Evolutionary conservation across 306 rosid genomes (phyloP).

Genomic region (Cicer yamashitae): DNA sequence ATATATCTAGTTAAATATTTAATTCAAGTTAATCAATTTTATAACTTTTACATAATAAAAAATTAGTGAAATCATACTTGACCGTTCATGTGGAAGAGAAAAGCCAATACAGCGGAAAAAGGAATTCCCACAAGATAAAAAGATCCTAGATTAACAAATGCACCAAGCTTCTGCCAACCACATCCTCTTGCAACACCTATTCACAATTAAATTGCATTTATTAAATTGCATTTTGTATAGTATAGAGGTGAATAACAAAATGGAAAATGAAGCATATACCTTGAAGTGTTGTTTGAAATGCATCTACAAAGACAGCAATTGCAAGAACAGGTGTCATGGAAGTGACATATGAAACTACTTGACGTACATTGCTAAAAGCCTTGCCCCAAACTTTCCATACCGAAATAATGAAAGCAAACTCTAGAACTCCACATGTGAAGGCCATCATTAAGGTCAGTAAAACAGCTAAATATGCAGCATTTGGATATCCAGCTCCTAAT

Average conservation of each 20-base stretch:
- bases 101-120: conserved; percentile 39
- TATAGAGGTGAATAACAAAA: no score
- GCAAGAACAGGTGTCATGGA: conserved; percentile 59
- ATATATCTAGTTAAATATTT: no score
- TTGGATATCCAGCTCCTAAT: conserved; percentile 72
- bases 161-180: conserved; percentile 54
- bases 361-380: conserved; percentile 64
- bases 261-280: not conserved
- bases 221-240: no score
- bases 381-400: conserved; percentile 71
- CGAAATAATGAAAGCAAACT: conserved; percentile 51
- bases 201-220: no score
- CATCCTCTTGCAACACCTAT: conserved; percentile 49
- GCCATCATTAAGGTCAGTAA: conserved; percentile 55
- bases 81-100: conserved; percentile 45
- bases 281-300: conserved; percentile 54
- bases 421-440: conserved; percentile 47
- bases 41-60: no score
- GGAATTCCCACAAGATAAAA: conserved; percentile 36
- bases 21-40: no score
- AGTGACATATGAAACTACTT: conserved; percentile 64
- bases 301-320: conserved; percentile 39
- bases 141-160: conserved; percentile 48
- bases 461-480: conserved; percentile 67
- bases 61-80: conserved; percentile 6